Evolutionary conservation across 257 asterid genomes (phyloP).

Genomic region (Nicotiana knightiana): DNA sequence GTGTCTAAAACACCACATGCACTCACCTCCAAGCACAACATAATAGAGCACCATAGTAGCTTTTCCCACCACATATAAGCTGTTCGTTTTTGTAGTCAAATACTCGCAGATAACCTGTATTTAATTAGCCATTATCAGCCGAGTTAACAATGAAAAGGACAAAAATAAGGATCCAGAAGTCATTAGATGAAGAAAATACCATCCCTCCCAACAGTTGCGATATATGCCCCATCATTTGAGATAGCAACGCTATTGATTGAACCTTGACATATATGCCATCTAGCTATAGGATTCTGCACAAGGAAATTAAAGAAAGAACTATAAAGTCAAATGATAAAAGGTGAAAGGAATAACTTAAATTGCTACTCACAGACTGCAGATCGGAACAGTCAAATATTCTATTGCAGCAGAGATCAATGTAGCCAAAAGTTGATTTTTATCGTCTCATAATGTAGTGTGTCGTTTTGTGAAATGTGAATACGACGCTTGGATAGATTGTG

Average conservation of each 20-base stretch:
- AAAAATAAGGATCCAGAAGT: slow-evolving; percentile 8
- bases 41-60: slow-evolving; percentile 91
- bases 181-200: slow-evolving; percentile 39
- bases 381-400: not conserved
- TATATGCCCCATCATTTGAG: slow-evolving; percentile 68
- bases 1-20: not conserved
- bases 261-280: slow-evolving; percentile 99
- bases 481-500: no score
- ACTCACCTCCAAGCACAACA: slow-evolving; percentile 97
- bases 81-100: slow-evolving; percentile 88
- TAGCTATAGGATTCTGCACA: slow-evolving; percentile 88
- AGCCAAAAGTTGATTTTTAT: not conserved
- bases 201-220: slow-evolving; percentile 89
- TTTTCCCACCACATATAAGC: slow-evolving; percentile 85
- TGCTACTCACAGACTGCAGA: not conserved
- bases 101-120: slow-evolving; percentile 79
- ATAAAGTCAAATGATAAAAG: not conserved
- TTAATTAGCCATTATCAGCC: slow-evolving; percentile 15
- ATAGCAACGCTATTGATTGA: slow-evolving; percentile 71
- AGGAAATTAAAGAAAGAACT: slow-evolving; percentile 5
- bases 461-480: no score
- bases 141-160: not conserved
- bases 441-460: no score
- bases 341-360: not conserved
- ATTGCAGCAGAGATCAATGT: not conserved